phyloP scores from a whole-genome alignment of 1,284 basidiomycete species.

The Sanghuangporus sanghuang region DNA sequence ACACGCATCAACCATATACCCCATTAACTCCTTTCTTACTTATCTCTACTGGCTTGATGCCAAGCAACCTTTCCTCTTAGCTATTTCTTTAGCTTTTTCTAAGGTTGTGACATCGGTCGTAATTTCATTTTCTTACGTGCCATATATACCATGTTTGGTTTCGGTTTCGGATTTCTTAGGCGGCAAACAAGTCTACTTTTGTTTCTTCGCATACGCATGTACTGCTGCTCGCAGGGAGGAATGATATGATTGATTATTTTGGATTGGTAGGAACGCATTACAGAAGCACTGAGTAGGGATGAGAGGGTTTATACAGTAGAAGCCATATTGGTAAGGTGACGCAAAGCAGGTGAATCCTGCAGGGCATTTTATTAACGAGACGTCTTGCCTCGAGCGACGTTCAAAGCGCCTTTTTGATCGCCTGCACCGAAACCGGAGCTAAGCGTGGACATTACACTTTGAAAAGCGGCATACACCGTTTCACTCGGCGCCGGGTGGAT shows the following conservation, averaged over 20 bases:
- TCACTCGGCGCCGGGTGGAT: constrained; percentile 71
- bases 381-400: constrained; percentile 3
- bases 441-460: constrained; percentile 43
- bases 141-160: constrained; percentile 4
- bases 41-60: not conserved
- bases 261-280: not conserved
- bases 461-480: constrained; percentile 60
- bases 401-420: constrained; percentile 21
- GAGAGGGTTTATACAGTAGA: not conserved
- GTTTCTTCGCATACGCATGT: not conserved
- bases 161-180: not conserved
- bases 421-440: constrained; percentile 25
- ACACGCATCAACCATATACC: not conserved
- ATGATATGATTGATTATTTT: not conserved
- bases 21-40: not conserved
- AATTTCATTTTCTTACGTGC: constrained; percentile 3
- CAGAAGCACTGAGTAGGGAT: not conserved
- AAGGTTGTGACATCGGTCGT: constrained; percentile 3
- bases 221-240: not conserved
- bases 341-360: too few relatives aligned
- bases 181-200: not conserved
- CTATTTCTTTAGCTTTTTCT: not conserved
- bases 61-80: not conserved
- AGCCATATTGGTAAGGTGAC: too few relatives aligned
- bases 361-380: constrained; percentile 4